phyloP scores from a whole-genome alignment of 1,139 yeast genomes.

The Pichia sp. region DNA sequence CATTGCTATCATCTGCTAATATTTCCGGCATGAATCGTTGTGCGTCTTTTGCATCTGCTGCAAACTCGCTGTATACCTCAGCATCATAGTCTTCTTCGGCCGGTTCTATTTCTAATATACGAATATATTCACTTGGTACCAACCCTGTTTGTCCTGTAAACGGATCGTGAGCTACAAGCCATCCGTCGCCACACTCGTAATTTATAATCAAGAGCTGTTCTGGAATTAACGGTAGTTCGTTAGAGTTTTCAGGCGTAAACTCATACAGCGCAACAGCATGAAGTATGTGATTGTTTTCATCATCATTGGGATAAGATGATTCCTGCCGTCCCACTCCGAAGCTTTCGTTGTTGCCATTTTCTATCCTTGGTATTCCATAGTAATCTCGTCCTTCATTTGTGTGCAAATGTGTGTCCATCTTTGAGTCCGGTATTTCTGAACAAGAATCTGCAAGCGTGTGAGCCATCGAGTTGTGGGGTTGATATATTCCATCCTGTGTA shows the following conservation, averaged over 20 bases:
- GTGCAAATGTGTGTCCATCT: neutral
- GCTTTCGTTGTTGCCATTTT: neutral
- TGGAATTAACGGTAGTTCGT: slow-evolving; percentile 72
- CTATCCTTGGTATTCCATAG: neutral
- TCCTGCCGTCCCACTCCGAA: neutral
- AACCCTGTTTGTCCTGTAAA: slow-evolving; percentile 79
- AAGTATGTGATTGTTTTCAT: slow-evolving; percentile 29
- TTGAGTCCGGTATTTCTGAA: neutral
- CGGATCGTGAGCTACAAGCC: slow-evolving; percentile 93
- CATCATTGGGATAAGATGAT: slow-evolving; percentile 11
- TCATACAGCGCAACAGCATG: slow-evolving; percentile 72
- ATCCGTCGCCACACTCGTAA: slow-evolving; percentile 95
- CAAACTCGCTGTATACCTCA: slow-evolving; percentile 11
- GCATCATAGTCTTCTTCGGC: slow-evolving; percentile 16
- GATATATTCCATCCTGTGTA: neutral
- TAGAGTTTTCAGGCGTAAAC: slow-evolving; percentile 88
- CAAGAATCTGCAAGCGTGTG: neutral
- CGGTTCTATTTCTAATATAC: slow-evolving; percentile 39
- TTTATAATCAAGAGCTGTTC: slow-evolving; percentile 85
- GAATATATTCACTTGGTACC: slow-evolving; percentile 90
- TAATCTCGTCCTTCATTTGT: slow-evolving; percentile 3
- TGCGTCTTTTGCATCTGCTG: slow-evolving; percentile 15
- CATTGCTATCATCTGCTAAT: slow-evolving; percentile 38
- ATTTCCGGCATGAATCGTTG: slow-evolving; percentile 18
- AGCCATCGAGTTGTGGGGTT: neutral